These are phyloP conservation scores for Yamadazyma kitorensis DNA, from an alignment of 805 yeast species.

Conservation along the genomic window DNA sequence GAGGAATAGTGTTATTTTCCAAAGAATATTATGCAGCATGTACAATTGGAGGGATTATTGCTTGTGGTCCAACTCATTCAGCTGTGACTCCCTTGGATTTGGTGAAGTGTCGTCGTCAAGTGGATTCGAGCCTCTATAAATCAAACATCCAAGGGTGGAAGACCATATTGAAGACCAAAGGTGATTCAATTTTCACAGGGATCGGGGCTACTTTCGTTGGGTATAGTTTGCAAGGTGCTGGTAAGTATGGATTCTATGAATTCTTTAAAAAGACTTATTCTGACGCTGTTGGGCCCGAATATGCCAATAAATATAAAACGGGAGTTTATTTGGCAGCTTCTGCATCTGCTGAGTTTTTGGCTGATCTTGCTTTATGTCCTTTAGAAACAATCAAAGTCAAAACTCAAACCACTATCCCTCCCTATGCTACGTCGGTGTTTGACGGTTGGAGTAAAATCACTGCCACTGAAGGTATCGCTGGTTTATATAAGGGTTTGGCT, in stretches of 20 bases:
- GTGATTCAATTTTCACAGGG: constrained; percentile 83
- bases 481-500: constrained; percentile 81
- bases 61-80: constrained; percentile 97
- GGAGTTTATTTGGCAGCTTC: constrained; percentile 77
- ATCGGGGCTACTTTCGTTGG: constrained; percentile 91
- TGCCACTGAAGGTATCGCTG: constrained; percentile 66
- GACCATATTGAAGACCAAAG: constrained; percentile 69
- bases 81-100: constrained; percentile 90
- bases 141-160: constrained; percentile 83
- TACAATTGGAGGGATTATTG: constrained; percentile 74
- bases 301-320: constrained; percentile 64
- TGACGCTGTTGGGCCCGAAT: constrained; percentile 60
- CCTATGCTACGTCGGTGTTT: constrained; percentile 60
- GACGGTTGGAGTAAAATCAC: constrained; percentile 68
- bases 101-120: constrained; percentile 92
- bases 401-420: constrained; percentile 92
- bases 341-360: constrained; percentile 92
- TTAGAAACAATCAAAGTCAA: constrained; percentile 93
- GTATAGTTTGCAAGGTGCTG: constrained; percentile 94
- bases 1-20: constrained; percentile 50
- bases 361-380: constrained; percentile 89
- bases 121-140: constrained; percentile 65
- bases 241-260: constrained; percentile 95
- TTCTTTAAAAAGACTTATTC: constrained; percentile 79
- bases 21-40: constrained; percentile 69